Conservation (phyloP, 2,329 filamentous ascomycete genomes). For the Fusarium incarnatum region DNA sequence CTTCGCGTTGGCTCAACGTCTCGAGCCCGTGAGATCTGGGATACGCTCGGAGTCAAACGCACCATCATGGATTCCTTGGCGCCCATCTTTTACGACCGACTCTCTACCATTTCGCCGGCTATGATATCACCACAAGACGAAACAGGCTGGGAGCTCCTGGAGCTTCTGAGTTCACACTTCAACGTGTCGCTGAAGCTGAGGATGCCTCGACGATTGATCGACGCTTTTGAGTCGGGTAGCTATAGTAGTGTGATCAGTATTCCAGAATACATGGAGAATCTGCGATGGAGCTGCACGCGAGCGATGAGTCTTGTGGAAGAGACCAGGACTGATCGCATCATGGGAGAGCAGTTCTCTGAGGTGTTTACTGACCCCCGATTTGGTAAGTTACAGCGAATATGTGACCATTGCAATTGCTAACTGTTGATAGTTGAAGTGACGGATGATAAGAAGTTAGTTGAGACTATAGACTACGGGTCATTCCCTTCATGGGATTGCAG, state of each 20-base stretch:
- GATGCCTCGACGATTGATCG: constrained; percentile 56
- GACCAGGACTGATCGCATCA: constrained; percentile 58
- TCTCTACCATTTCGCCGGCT: constrained; percentile 63
- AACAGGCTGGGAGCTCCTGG: constrained; percentile 53
- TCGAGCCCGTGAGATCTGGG: constrained; percentile 62
- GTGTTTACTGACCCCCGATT: constrained; percentile 60
- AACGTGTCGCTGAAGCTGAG: constrained; percentile 59
- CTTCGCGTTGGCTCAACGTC: constrained; percentile 63
- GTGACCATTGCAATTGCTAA: constrained; percentile 20
- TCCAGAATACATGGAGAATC: constrained; percentile 56
- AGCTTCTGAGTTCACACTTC: constrained; percentile 61
- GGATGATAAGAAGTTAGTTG: constrained; percentile 55
- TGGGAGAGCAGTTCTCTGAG: constrained; percentile 55
- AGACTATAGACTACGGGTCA: constrained; percentile 64
- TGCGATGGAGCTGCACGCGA: constrained; percentile 64
- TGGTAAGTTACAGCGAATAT: constrained; percentile 51
- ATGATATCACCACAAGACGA: constrained; percentile 51
- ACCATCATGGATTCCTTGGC: constrained; percentile 68
- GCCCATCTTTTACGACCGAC: constrained; percentile 66
- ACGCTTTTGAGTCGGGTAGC: constrained; percentile 62
- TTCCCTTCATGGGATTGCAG: constrained; percentile 61
- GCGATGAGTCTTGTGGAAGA: constrained; percentile 66
- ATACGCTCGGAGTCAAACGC: constrained; percentile 65
- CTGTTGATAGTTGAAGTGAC: constrained; percentile 54
- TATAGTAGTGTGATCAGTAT: constrained; percentile 64